Percentiles rank a stretch among this genome's conserved stretches.
phyloP scores from a whole-genome alignment of 768 basidiomycete species.

The Suillus hirtellus region DNA sequence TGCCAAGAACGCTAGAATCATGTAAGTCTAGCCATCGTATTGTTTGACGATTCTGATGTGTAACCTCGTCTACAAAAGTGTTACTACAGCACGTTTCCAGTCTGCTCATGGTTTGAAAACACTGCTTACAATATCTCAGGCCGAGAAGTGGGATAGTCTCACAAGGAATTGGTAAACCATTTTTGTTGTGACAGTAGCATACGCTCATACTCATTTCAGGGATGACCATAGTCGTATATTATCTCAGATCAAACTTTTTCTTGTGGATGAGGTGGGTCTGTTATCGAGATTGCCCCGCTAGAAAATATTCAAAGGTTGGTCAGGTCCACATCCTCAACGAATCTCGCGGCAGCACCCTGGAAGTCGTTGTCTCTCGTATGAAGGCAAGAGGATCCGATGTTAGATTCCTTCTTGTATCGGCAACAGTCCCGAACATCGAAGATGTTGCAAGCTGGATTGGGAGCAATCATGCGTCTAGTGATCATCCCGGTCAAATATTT shows the following conservation, averaged over 20 bases:
- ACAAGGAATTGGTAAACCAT: conserved; percentile 77
- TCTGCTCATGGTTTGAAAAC: background rate
- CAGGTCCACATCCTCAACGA: conserved; percentile 95
- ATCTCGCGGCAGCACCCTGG: conserved; percentile 85
- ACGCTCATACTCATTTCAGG: conserved; percentile 38
- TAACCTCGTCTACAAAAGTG: conserved; percentile 37
- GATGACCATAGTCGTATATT: conserved; percentile 64
- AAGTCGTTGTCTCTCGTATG: conserved; percentile 95
- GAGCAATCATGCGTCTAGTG: conserved; percentile 28
- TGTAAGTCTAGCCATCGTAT: conserved; percentile 46
- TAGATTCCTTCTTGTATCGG: conserved; percentile 88
- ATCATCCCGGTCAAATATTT: conserved; percentile 59
- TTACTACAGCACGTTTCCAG: conserved; percentile 65
- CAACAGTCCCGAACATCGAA: conserved; percentile 90
- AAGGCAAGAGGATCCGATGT: conserved; percentile 67
- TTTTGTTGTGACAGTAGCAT: background rate
- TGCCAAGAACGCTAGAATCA: conserved; percentile 74
- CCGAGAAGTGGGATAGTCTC: conserved; percentile 96
- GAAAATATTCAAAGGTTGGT: background rate
- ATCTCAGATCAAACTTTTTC: conserved; percentile 72
- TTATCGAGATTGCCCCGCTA: background rate
- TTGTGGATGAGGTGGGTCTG: conserved; percentile 81
- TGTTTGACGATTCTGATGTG: conserved; percentile 9
- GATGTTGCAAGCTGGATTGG: conserved; percentile 92
- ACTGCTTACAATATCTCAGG: conserved; percentile 42